A percentile compares a stretch with the other conserved stretches of the same genome.
These are phyloP conservation scores for Hygrocybe coccinea DNA, from an alignment of 768 basidiomycete genomes.

Conservation along the genomic window DNA sequence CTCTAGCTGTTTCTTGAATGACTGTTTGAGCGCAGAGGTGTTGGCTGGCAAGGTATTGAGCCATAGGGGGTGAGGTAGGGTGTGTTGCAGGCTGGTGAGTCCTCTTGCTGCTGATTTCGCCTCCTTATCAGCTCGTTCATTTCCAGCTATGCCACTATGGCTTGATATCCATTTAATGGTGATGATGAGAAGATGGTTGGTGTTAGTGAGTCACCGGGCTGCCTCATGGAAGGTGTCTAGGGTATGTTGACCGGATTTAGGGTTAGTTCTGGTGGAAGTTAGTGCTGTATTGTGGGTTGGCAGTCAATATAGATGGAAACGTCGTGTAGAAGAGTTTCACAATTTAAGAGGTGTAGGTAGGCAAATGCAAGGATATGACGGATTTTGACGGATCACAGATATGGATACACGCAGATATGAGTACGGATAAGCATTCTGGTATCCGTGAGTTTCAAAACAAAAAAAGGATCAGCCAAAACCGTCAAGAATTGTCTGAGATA, in stretches of 20 bases:
- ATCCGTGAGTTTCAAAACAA: too few relatives aligned
- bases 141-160: slow-evolving; percentile 23
- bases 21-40: slow-evolving; percentile 1
- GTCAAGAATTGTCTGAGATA: too few relatives aligned
- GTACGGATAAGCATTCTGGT: too few relatives aligned
- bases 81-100: neutral
- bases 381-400: too few relatives aligned
- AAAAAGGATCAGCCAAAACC: too few relatives aligned
- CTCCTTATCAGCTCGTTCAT: slow-evolving; percentile 20
- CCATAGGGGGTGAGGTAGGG: neutral
- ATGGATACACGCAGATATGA: too few relatives aligned
- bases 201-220: neutral
- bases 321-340: too few relatives aligned
- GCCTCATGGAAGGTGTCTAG: neutral
- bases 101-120: slow-evolving; percentile 21
- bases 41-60: neutral
- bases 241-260: neutral
- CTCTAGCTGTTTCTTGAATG: neutral
- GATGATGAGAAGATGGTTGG: neutral
- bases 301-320: too few relatives aligned
- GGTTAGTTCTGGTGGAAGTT: neutral
- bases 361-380: too few relatives aligned
- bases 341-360: too few relatives aligned
- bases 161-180: slow-evolving; percentile 22
- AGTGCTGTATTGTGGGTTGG: neutral